Conservation (phyloP, 2,329 filamentous ascomycete genomes). For the Pseudocercospora fuligena region DNA sequence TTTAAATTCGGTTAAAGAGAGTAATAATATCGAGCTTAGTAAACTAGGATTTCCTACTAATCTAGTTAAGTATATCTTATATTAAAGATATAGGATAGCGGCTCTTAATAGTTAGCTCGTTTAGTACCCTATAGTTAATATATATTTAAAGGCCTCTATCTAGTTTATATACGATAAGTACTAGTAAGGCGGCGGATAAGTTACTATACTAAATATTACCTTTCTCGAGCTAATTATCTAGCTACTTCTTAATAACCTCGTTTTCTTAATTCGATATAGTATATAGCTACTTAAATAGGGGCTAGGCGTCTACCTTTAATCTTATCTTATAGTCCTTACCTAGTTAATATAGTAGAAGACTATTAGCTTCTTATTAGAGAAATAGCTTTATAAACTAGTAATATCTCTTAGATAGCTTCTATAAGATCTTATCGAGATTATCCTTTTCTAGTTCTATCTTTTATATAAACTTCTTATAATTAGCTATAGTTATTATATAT, state of each 20-base stretch:
- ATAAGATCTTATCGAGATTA: neutral
- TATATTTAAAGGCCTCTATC: no score
- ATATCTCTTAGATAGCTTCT: neutral
- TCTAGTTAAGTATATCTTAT: constrained; percentile 27
- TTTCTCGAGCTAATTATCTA: constrained; percentile 11
- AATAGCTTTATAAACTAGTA: neutral
- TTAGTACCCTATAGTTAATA: no score
- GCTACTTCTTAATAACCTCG: constrained; percentile 33
- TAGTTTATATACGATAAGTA: no score
- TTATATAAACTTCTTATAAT: neutral
- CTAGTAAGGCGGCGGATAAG: no score
- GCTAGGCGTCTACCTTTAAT: neutral
- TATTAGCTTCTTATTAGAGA: neutral
- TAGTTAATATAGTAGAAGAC: neutral
- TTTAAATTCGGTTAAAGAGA: constrained; percentile 35
- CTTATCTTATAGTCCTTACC: neutral
- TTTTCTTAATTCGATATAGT: constrained; percentile 31
- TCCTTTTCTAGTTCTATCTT: neutral
- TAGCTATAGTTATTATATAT: neutral
- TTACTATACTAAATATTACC: no score
- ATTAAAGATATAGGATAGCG: constrained; percentile 35
- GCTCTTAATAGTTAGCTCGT: constrained; percentile 31
- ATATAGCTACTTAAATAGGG: neutral
- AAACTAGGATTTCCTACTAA: constrained; percentile 29
- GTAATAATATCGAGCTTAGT: constrained; percentile 33